phyloP scores from a whole-genome alignment of 257 asterid genomes.

The Salvia hispanica region DNA sequence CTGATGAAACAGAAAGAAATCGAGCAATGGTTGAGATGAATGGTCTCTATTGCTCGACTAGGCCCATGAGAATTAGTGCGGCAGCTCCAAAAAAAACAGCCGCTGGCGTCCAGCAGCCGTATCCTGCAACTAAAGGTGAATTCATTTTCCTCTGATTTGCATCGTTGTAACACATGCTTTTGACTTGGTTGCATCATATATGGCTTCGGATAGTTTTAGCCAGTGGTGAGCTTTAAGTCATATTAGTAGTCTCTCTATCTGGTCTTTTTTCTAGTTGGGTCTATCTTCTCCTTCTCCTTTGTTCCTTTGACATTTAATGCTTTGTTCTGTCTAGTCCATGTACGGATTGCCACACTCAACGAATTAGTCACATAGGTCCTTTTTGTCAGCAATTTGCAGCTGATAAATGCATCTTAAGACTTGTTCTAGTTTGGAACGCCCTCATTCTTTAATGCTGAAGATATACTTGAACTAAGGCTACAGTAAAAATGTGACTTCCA shows the following conservation, averaged over 20 bases:
- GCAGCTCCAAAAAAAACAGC: conserved; percentile 95
- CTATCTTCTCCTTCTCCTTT: neutral
- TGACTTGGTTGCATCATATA: conserved; percentile 1
- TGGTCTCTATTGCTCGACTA: conserved; percentile 90
- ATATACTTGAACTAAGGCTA: conserved; percentile 25
- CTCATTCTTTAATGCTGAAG: conserved; percentile 5
- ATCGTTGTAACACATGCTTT: conserved; percentile 20
- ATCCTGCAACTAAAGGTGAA: conserved; percentile 77
- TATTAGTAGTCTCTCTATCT: neutral
- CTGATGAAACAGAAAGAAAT: conserved; percentile 86
- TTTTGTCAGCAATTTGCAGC: conserved; percentile 15
- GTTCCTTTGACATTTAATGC: neutral
- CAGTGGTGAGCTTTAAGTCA: conserved; percentile 15
- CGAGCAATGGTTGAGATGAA: conserved; percentile 98
- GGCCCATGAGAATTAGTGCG: conserved; percentile 99
- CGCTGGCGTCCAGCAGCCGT: conserved; percentile 62
- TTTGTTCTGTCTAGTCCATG: conserved; percentile 4
- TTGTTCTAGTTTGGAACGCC: neutral
- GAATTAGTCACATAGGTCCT: conserved; percentile 20
- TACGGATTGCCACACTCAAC: conserved; percentile 7
- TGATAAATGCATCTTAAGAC: conserved; percentile 12
- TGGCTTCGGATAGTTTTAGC: conserved; percentile 7
- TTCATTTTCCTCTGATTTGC: conserved; percentile 20
- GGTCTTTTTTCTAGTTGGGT: neutral
- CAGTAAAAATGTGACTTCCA: conserved; percentile 5